These are phyloP conservation scores for Tripterygium wilfordii DNA, from an alignment of 177 flowering plant genomes.

Conservation along the genomic window DNA sequence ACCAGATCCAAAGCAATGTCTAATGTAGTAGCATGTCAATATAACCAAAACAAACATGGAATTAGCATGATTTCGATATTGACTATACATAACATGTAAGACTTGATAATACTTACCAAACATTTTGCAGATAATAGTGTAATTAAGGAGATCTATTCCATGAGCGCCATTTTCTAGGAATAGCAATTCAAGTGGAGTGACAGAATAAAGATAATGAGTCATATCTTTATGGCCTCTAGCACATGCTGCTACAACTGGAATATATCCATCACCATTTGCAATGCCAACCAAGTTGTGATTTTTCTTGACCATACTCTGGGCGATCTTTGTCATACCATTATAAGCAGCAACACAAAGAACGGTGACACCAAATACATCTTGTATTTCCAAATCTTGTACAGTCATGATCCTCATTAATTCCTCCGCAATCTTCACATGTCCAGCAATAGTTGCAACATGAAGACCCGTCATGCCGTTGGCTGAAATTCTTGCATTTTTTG, in stretches of 20 bases:
- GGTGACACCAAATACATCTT: neutral
- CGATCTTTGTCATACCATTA: neutral
- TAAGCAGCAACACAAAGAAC: neutral
- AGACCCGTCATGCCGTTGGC: neutral
- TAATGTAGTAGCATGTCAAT: neutral
- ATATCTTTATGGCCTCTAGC: too few relatives aligned
- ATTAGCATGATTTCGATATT: too few relatives aligned
- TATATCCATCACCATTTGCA: too few relatives aligned
- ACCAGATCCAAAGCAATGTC: neutral
- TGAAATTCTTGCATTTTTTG: neutral
- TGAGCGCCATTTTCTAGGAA: too few relatives aligned
- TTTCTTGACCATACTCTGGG: neutral
- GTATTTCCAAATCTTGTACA: neutral
- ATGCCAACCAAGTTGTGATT: neutral
- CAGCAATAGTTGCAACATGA: constrained; percentile 2
- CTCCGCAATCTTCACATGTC: neutral
- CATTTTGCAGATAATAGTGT: too few relatives aligned
- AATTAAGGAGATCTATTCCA: too few relatives aligned
- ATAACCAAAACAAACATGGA: too few relatives aligned
- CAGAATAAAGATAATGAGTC: too few relatives aligned
- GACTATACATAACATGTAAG: too few relatives aligned
- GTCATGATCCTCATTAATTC: neutral
- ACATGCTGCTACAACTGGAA: too few relatives aligned
- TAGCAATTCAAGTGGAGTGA: too few relatives aligned
- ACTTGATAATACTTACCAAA: too few relatives aligned